Conservation (phyloP, 495 filamentous ascomycete species). For the Cenococcum geophilum region DNA sequence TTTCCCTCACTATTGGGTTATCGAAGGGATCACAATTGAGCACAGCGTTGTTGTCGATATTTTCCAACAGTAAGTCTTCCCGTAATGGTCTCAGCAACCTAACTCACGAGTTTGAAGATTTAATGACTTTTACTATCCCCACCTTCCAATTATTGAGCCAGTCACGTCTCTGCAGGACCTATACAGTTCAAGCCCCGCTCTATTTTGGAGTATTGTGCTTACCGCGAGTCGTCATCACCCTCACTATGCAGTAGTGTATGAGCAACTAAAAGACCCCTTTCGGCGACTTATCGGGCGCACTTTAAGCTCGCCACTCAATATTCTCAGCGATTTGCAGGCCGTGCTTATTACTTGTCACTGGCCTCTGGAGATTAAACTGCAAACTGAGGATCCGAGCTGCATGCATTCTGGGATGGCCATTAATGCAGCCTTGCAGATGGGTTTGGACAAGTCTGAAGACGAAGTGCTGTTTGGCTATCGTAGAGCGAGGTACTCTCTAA, state of each 20-base stretch:
- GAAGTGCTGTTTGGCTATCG: constrained; percentile 14
- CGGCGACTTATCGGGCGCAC: neutral
- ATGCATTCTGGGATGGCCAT: constrained; percentile 9
- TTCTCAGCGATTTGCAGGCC: constrained; percentile 17
- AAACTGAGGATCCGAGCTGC: constrained; percentile 20
- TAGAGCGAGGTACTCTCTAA: neutral
- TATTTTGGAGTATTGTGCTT: constrained; percentile 20
- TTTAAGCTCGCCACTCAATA: constrained; percentile 6
- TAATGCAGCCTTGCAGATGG: constrained; percentile 22
- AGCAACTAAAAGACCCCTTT: constrained; percentile 3
- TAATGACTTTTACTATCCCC: constrained; percentile 15
- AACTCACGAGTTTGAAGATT: constrained; percentile 9
- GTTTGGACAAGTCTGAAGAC: constrained; percentile 15
- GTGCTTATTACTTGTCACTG: constrained; percentile 12
- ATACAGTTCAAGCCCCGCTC: constrained; percentile 5
- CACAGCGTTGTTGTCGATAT: neutral
- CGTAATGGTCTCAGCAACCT: neutral
- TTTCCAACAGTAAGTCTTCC: neutral
- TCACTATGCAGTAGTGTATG: neutral
- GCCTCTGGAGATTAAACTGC: constrained; percentile 3
- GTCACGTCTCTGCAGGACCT: constrained; percentile 13
- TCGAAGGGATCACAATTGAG: constrained; percentile 1
- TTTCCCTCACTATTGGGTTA: neutral
- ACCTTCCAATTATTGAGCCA: constrained; percentile 20
- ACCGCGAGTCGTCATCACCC: constrained; percentile 11